Conservation (phyloP, 1,284 basidiomycete species). For the Sphagnurus paluster region DNA sequence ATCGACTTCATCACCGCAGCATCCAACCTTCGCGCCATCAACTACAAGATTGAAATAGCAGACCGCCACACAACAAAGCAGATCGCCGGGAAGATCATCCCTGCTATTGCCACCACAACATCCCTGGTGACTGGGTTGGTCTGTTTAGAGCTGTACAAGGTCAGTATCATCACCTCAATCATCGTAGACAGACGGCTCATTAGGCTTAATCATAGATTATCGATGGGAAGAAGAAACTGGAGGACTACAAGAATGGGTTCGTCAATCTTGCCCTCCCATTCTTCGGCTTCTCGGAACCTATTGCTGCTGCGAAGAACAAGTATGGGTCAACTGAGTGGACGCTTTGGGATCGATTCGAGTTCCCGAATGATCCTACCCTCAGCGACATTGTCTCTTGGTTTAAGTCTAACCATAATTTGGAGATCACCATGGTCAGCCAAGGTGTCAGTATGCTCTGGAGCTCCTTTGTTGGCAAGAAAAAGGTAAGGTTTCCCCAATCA, state of each 20-base stretch:
- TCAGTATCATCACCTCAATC: conserved; percentile 26
- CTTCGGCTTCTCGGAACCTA: conserved; percentile 99
- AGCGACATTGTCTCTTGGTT: conserved; percentile 88
- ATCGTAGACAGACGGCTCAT: not conserved
- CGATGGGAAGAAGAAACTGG: conserved; percentile 90
- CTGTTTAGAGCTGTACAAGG: conserved; percentile 97
- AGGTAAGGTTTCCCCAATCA: conserved; percentile 48
- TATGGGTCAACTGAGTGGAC: conserved; percentile 93
- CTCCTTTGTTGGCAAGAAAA: conserved; percentile 88
- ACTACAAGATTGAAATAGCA: conserved; percentile 90
- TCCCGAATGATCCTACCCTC: conserved; percentile 88
- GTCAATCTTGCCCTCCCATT: conserved; percentile 98
- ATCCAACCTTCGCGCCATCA: conserved; percentile 95
- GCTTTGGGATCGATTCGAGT: conserved; percentile 97
- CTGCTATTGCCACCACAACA: conserved; percentile 98
- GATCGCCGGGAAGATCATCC: conserved; percentile 99
- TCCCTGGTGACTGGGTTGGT: conserved; percentile 94
- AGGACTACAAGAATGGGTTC: conserved; percentile 98
- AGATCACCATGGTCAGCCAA: conserved; percentile 94
- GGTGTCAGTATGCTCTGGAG: conserved; percentile 99
- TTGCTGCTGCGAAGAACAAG: conserved; percentile 89
- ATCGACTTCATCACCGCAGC: conserved; percentile 99
- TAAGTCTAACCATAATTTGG: conserved; percentile 81
- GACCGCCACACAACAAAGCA: conserved; percentile 97
- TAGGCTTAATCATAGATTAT: conserved; percentile 65